phyloP scores from a whole-genome alignment of 805 yeast species.

The Clavispora vitiphila region DNA sequence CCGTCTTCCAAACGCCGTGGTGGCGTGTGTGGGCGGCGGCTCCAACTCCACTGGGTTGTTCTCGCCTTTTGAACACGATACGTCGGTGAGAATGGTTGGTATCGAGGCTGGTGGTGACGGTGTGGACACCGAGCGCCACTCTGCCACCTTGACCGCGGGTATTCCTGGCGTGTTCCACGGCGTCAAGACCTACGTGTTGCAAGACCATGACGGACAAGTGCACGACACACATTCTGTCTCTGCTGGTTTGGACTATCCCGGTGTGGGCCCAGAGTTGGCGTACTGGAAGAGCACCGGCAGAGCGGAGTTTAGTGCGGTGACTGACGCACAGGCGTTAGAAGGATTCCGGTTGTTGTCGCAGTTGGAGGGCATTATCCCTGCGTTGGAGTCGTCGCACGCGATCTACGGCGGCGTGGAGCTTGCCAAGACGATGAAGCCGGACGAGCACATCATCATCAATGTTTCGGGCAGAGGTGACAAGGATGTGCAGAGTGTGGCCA shows the following conservation, averaged over 20 bases:
- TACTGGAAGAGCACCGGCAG: conserved; percentile 93
- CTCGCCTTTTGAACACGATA: conserved; percentile 84
- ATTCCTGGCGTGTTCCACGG: conserved; percentile 98
- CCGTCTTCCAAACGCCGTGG: conserved; percentile 84
- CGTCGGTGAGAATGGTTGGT: conserved; percentile 76
- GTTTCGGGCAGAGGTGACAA: conserved; percentile 99
- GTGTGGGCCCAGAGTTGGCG: conserved; percentile 98
- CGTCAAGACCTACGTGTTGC: conserved; percentile 89
- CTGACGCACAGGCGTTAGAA: conserved; percentile 89
- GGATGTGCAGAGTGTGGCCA: conserved; percentile 97
- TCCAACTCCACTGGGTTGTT: conserved; percentile 95
- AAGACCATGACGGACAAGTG: conserved; percentile 89
- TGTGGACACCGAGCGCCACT: conserved; percentile 77
- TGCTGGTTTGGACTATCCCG: conserved; percentile 98
- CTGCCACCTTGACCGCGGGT: conserved; percentile 95
- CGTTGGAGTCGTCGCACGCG: conserved; percentile 96
- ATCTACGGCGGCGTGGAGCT: conserved; percentile 83
- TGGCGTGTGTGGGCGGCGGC: conserved; percentile 99
- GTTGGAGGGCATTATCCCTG: conserved; percentile 97
- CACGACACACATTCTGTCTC: conserved; percentile 97
- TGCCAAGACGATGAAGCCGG: conserved; percentile 76
- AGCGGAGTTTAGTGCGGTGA: conserved; percentile 85
- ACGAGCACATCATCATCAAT: conserved; percentile 78
- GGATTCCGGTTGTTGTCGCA: conserved; percentile 89
- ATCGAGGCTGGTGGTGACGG: conserved; percentile 99